A percentile compares a stretch with the other conserved stretches of the same genome.
phyloP scores from a whole-genome alignment of 352 stramenopile species.

The Pythium volutum region DNA sequence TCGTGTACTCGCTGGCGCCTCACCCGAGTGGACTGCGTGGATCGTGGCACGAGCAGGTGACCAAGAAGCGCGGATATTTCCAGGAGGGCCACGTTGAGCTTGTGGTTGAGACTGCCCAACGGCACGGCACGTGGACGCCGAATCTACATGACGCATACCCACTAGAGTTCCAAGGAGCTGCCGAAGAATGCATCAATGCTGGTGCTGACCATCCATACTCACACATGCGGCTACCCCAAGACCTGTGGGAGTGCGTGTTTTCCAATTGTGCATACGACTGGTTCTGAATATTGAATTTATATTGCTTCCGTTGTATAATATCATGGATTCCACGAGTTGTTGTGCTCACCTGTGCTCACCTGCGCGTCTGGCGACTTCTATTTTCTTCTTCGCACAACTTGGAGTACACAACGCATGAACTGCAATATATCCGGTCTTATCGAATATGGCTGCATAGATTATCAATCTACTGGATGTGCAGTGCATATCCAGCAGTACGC shows the following conservation, averaged over 20 bases:
- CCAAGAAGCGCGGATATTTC: conserved; percentile 15
- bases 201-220: background rate
- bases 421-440: too few relatives aligned
- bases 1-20: conserved; percentile 15
- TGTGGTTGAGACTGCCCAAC: background rate
- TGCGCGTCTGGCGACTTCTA: too few relatives aligned
- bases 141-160: conserved; percentile 3
- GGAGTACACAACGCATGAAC: too few relatives aligned
- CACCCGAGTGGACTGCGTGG: conserved; percentile 16
- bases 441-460: too few relatives aligned
- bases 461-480: too few relatives aligned
- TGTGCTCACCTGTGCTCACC: too few relatives aligned
- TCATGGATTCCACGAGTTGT: too few relatives aligned
- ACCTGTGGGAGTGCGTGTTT: conserved; percentile 12
- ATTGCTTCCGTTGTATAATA: too few relatives aligned
- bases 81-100: conserved; percentile 21
- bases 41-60: conserved; percentile 14
- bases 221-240: background rate
- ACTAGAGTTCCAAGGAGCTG: conserved; percentile 13
- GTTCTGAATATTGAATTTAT: conserved; percentile 2
- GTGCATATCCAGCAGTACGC: too few relatives aligned
- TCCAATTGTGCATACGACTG: conserved; percentile 19
- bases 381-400: too few relatives aligned
- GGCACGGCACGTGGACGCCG: conserved; percentile 1
- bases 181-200: conserved; percentile 3